Percentiles rank a stretch among this genome's conserved stretches.
Evolutionary conservation across 2,329 filamentous ascomycete genomes (phyloP).

Genomic region (Epichloe bromicola): DNA sequence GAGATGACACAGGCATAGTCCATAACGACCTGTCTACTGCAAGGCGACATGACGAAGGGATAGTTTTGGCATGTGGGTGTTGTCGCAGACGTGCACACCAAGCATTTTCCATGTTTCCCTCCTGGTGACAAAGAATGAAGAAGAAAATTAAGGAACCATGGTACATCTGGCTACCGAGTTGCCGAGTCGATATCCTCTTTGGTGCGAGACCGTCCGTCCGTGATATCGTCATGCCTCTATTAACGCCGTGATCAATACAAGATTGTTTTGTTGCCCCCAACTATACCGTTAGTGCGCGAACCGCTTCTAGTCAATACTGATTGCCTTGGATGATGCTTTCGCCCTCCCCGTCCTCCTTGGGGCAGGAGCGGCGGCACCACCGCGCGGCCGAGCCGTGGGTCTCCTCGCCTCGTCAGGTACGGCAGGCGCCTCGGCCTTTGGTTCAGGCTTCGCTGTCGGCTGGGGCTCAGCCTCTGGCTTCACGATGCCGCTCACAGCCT

Average conservation of each 20-base stretch:
- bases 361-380: conserved; percentile 13
- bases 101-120: background rate
- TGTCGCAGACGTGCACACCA: background rate
- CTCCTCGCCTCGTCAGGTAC: conserved; percentile 10
- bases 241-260: no score
- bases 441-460: conserved; percentile 11
- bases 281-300: no score
- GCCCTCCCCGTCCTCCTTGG: conserved; percentile 15
- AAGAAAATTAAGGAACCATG: no score
- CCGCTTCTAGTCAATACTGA: conserved; percentile 4
- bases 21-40: background rate
- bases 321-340: conserved; percentile 5
- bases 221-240: no score
- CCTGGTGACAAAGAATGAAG: background rate
- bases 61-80: background rate
- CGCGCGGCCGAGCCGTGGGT: conserved; percentile 14
- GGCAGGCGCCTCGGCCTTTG: conserved; percentile 14
- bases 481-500: conserved; percentile 32
- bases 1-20: background rate
- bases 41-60: conserved; percentile 1
- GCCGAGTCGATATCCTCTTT: no score
- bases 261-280: no score
- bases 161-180: no score
- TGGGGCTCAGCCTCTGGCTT: conserved; percentile 17
- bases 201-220: no score